Evolutionary conservation across 192 early-diverging fungal species (phyloP).

Genomic region (Coemansia sp.): DNA sequence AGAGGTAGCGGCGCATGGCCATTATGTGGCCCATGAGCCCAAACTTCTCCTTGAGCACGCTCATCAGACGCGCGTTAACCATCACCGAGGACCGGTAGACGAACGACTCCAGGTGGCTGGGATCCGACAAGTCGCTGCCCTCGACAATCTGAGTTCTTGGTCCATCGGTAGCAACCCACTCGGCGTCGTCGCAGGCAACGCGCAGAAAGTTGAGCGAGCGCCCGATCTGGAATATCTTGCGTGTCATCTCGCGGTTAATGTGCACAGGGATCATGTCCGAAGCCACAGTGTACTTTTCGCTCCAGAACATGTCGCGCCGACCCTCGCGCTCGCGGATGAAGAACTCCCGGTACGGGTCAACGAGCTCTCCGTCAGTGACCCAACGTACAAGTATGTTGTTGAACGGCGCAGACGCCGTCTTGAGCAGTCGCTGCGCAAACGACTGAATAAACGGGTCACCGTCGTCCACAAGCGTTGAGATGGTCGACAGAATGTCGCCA

Average conservation of each 20-base stretch:
- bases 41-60: conserved; percentile 74
- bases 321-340: conserved; percentile 67
- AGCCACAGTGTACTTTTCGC: conserved; percentile 68
- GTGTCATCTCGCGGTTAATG: conserved; percentile 67
- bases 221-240: conserved; percentile 86
- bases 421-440: conserved; percentile 73
- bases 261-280: conserved; percentile 87
- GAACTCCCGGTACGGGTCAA: conserved; percentile 90
- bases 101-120: conserved; percentile 66
- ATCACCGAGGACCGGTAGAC: conserved; percentile 68
- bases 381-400: conserved; percentile 84
- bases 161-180: conserved; percentile 51
- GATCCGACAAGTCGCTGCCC: conserved; percentile 59
- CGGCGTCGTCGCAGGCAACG: conserved; percentile 61
- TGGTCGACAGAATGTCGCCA: conserved; percentile 54
- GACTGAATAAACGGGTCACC: conserved; percentile 86
- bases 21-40: conserved; percentile 80
- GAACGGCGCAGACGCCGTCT: conserved; percentile 80
- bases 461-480: conserved; percentile 82
- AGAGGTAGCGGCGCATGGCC: conserved; percentile 83
- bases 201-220: conserved; percentile 84
- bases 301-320: conserved; percentile 78
- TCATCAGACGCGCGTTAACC: conserved; percentile 76
- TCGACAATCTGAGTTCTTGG: conserved; percentile 27
- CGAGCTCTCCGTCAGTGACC: conserved; percentile 92